Evolutionary conservation across 139 green algal genomes (phyloP), one percentile per base, ranked within the genome.

Genomic region (Diplosphaera chodatii): DNA sequence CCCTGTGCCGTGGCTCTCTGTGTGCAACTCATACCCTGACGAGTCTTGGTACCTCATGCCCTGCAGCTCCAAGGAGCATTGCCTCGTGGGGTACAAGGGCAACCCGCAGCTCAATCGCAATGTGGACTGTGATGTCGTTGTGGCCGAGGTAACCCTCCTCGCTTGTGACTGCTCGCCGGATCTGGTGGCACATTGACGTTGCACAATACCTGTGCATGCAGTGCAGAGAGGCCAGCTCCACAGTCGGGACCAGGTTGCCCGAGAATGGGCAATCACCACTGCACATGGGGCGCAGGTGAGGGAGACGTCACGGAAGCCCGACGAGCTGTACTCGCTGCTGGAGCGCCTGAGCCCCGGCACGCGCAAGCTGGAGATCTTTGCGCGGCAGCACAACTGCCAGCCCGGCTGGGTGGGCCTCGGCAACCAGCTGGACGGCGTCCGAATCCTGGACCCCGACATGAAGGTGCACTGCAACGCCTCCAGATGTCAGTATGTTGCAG

Each of bases 321-420:
- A 96, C 74, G 90, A 96, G 74, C 93, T 95, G 89, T 95, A 95
- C 68, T 73, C 82, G 0, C 66, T 95, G 74, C 74, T 95, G 55
- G 90, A 95, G 83, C 66, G 90, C 21, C 82, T 95, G 10, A 91
- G 83, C 64, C 90, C 90, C 23, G 82, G 88, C 41, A 89, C 86
- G 2, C 72, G 86, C 56, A 91, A 91, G 80, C 75, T 91, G 25
- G 86, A 91, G 74, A 87, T 90, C 40, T 88, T 93, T 82, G 88
- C 87, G 6, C 79, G 86, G 18, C 64, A 70, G 67, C 89, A 94
- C 77, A 94, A 94, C 69, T 73, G 84, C 29, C 77, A 84, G 32
- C 81, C 88, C 1, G 90, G 90, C n/a, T 95, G 90, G 88, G 82
- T 94, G 18, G 86, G 87, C 33, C 72, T 95, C 41, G 90, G 90